phyloP scores from a whole-genome alignment of 2,329 filamentous ascomycete genomes.

The Xylariaceae sp. region DNA sequence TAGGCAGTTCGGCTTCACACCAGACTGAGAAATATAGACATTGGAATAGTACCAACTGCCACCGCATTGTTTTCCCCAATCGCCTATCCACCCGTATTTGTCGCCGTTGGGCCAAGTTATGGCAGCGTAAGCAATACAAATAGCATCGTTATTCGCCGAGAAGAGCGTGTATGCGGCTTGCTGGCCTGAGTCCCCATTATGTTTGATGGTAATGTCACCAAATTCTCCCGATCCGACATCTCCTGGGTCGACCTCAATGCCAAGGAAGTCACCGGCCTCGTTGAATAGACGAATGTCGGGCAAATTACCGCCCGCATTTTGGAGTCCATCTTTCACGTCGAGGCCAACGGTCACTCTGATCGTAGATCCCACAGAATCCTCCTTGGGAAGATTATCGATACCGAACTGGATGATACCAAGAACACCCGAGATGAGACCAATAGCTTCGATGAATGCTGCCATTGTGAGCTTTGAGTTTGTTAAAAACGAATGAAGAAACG shows the following conservation, averaged over 20 bases:
- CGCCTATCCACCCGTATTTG: constrained; percentile 34
- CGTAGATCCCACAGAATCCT: constrained; percentile 25
- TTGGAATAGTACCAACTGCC: constrained; percentile 38
- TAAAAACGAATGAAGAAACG: not conserved
- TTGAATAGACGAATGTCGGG: constrained; percentile 40
- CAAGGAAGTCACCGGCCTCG: constrained; percentile 36
- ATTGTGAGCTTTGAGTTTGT: constrained; percentile 4
- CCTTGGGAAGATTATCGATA: constrained; percentile 26
- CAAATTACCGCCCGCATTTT: constrained; percentile 35
- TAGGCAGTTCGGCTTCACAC: constrained; percentile 30
- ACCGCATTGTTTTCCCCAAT: constrained; percentile 38
- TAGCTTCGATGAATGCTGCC: constrained; percentile 32
- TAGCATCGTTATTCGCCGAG: constrained; percentile 36
- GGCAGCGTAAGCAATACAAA: constrained; percentile 35
- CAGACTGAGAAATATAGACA: constrained; percentile 23
- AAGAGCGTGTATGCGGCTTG: constrained; percentile 39
- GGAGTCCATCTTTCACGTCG: constrained; percentile 29
- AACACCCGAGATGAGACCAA: constrained; percentile 29
- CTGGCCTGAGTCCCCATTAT: constrained; percentile 25
- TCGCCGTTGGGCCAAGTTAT: constrained; percentile 31
- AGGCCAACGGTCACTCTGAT: constrained; percentile 34
- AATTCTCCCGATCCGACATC: constrained; percentile 30
- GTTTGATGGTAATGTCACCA: constrained; percentile 28
- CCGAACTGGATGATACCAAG: constrained; percentile 36
- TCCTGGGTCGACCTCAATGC: constrained; percentile 30